Evolutionary conservation across 805 yeast species (phyloP), one percentile per base, ranked within the genome.

Genomic region (Wickerhamiella spandovensis): DNA sequence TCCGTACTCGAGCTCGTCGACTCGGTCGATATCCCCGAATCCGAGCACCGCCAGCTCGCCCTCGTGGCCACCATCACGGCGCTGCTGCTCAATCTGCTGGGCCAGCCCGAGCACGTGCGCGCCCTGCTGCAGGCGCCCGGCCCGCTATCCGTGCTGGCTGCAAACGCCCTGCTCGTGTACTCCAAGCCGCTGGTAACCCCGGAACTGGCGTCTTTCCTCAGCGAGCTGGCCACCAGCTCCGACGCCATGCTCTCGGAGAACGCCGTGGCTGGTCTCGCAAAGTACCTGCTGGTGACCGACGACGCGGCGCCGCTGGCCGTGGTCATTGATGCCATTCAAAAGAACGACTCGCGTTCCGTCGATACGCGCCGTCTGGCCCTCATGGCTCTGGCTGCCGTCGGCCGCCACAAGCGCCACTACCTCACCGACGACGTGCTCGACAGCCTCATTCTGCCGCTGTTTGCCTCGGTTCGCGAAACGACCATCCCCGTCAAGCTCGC

Each of bases 401-500:
- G 87, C 1, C 74, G 94, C 60, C 67, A 71, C 58, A 77, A 80
- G 52, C 75, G 81, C 52, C 75, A 71, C 55, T 65, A 62, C 8
- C 64, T 76, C 22, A 67, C 85, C 46, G 67, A 68, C 50, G 79
- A 82, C 12, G 70, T 73, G 58, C 68, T 77, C 54, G 79, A 79
- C 56, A 54, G 66, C 0, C 58, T 90, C 48, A 85, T 75, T 3
- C 86, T 92, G 13, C 72, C 85, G 12, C 80, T 88, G 1, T 90
- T 90, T 64, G 70, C 82, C 0, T 81, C 92, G 63, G 82, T 90
- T 41, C 74, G 98, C 56, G 96, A 89, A 61, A 74, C 81, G n/a
- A 72, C 85, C 46, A 86, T 90, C 60, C 97, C 98, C 4, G 81
- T 90, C 57, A 89, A 88, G 61, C 72, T 90, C 54, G 96, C 97